These are phyloP conservation scores for Globisporangium nagaii DNA, from an alignment of 352 stramenopile genomes.

Conservation along the genomic window DNA sequence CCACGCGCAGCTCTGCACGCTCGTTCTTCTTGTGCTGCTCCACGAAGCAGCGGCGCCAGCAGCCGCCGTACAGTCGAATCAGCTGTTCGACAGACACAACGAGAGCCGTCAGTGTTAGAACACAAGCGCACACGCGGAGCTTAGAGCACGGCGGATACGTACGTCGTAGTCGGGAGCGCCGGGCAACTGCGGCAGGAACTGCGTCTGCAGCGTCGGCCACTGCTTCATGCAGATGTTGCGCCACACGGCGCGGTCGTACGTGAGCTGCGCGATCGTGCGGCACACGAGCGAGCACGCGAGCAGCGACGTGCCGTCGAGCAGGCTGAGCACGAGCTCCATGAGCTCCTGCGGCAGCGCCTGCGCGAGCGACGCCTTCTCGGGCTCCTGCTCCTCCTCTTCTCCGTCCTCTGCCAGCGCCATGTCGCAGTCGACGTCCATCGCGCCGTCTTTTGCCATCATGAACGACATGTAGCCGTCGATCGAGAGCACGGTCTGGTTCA, in stretches of 20 bases:
- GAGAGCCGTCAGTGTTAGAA: not conserved
- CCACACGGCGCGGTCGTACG: constrained; percentile 60
- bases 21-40: constrained; percentile 43
- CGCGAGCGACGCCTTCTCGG: constrained; percentile 19
- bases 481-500: constrained; percentile 8
- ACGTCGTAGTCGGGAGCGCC: constrained; percentile 77
- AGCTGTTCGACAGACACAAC: constrained; percentile 36
- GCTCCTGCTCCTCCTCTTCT: not conserved
- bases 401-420: constrained; percentile 15
- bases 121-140: not conserved
- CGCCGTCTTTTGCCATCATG: not conserved
- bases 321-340: constrained; percentile 34
- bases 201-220: constrained; percentile 54
- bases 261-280: constrained; percentile 33
- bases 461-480: constrained; percentile 9
- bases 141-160: constrained; percentile 16
- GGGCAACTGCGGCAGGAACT: constrained; percentile 59
- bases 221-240: constrained; percentile 49
- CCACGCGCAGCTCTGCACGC: constrained; percentile 45
- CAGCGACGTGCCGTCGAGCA: constrained; percentile 55
- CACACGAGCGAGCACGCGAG: constrained; percentile 43
- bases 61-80: constrained; percentile 68
- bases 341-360: constrained; percentile 49
- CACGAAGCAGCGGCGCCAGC: constrained; percentile 64
- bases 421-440: constrained; percentile 5